Percentiles rank a stretch among this genome's conserved stretches.
phyloP scores from a whole-genome alignment of 148 eudicot species.

The Chenopodium quinoa region DNA sequence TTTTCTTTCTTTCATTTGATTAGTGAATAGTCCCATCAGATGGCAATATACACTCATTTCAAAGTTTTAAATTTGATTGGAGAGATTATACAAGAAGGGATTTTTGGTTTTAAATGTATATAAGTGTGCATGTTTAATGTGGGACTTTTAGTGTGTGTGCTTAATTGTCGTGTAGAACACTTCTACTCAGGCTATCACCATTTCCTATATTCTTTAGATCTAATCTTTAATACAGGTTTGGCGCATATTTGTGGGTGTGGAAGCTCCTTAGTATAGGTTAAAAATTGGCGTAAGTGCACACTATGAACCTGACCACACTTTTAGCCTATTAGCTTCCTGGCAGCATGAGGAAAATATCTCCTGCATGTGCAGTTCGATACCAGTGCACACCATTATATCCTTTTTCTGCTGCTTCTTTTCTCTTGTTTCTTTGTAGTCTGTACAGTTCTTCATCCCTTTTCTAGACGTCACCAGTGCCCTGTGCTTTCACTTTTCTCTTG shows the following conservation, averaged over 20 bases:
- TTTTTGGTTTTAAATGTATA: no score
- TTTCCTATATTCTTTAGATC: background rate
- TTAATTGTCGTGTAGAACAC: background rate
- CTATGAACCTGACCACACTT: background rate
- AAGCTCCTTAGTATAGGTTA: no score
- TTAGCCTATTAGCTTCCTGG: background rate
- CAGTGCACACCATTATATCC: background rate
- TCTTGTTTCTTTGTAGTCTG: no score
- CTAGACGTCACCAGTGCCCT: no score
- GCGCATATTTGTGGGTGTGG: background rate
- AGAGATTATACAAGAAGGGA: no score
- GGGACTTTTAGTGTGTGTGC: background rate
- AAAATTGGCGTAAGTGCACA: background rate
- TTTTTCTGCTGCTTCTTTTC: no score
- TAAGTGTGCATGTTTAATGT: no score
- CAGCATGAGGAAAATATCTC: background rate
- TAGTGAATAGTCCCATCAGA: background rate
- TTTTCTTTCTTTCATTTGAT: background rate
- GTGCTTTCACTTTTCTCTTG: no score
- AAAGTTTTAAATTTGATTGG: no score
- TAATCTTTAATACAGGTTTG: background rate
- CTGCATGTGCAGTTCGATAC: background rate
- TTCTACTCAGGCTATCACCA: background rate
- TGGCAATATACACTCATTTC: background rate
- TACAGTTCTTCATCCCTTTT: no score